phyloP scores from a whole-genome alignment of 441 rosid genomes.

The Arabidopsis hybrid region DNA sequence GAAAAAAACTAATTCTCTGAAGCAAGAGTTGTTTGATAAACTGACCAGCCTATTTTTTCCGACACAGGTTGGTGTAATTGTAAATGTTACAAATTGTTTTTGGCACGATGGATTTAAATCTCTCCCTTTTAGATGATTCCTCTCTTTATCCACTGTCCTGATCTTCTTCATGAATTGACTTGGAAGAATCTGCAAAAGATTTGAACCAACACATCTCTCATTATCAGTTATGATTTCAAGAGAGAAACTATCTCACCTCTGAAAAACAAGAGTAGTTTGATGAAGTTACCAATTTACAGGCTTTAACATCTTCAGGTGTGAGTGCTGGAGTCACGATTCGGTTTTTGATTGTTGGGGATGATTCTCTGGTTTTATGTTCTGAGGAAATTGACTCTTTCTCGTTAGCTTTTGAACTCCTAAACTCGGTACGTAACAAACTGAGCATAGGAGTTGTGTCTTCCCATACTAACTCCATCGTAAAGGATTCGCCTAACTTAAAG shows the following conservation, averaged over 20 bases:
- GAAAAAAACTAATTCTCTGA: not conserved
- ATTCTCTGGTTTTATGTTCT: conserved; percentile 7
- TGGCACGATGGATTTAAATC: not conserved
- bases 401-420: not conserved
- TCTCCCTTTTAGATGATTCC: not conserved
- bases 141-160: not conserved
- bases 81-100: not conserved
- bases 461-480: not conserved
- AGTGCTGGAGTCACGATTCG: not conserved
- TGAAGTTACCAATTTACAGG: conserved; percentile 23
- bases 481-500: conserved; percentile 4
- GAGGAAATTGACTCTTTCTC: not conserved
- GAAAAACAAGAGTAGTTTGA: not conserved
- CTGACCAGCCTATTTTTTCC: not conserved
- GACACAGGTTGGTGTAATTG: not conserved
- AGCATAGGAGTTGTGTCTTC: conserved; percentile 20
- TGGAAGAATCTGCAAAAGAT: conserved; percentile 24
- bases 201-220: not conserved
- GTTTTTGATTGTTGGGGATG: not conserved
- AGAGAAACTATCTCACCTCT: not conserved
- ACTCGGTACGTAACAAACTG: not conserved
- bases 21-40: conserved; percentile 15
- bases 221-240: not conserved
- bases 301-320: no score
- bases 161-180: not conserved